These are phyloP conservation scores for Lipomyces japonicus DNA, from an alignment of 805 yeast species.

Conservation along the genomic window DNA sequence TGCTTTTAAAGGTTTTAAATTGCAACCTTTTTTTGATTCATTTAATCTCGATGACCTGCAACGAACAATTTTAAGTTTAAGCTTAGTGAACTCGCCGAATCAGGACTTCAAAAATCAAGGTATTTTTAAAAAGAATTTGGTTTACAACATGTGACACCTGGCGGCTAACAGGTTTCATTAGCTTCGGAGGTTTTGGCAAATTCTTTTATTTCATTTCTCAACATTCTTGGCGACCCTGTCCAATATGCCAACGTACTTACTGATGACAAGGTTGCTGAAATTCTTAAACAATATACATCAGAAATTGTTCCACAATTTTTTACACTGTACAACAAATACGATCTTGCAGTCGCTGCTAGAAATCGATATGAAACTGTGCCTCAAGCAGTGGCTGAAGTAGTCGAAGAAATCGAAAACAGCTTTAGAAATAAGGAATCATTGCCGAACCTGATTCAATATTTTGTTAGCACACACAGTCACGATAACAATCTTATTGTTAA, in stretches of 20 bases:
- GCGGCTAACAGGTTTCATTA: slow-evolving; percentile 15
- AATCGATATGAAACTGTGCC: slow-evolving; percentile 16
- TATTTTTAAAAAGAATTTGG: slow-evolving; percentile 2
- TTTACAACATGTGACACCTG: slow-evolving; percentile 11
- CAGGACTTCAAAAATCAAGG: slow-evolving; percentile 15
- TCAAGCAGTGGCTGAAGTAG: slow-evolving; percentile 11
- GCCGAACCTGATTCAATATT: slow-evolving; percentile 7
- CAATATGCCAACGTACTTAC: slow-evolving; percentile 5
- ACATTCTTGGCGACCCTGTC: slow-evolving; percentile 6
- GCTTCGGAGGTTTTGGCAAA: slow-evolving; percentile 17
- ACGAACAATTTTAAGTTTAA: slow-evolving; percentile 27
- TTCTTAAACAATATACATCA: slow-evolving; percentile 6
- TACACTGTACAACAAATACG: slow-evolving; percentile 4
- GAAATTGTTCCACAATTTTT: slow-evolving; percentile 14
- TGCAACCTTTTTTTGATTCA: slow-evolving; percentile 37
- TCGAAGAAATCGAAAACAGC: slow-evolving; percentile 12
- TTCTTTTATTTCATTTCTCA: slow-evolving; percentile 6
- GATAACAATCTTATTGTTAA: slow-evolving; percentile 45
- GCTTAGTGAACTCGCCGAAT: slow-evolving; percentile 18
- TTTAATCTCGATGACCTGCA: slow-evolving; percentile 33
- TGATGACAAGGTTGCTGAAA: slow-evolving; percentile 5
- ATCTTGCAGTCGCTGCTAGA: slow-evolving; percentile 11
- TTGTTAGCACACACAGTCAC: slow-evolving; percentile 44
- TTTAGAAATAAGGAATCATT: slow-evolving; percentile 18
- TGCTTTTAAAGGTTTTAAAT: slow-evolving; percentile 34